A percentile compares a stretch with the other conserved stretches of the same genome.
phyloP scores from a whole-genome alignment of 768 basidiomycete species.

The Amanita fuliginea region DNA sequence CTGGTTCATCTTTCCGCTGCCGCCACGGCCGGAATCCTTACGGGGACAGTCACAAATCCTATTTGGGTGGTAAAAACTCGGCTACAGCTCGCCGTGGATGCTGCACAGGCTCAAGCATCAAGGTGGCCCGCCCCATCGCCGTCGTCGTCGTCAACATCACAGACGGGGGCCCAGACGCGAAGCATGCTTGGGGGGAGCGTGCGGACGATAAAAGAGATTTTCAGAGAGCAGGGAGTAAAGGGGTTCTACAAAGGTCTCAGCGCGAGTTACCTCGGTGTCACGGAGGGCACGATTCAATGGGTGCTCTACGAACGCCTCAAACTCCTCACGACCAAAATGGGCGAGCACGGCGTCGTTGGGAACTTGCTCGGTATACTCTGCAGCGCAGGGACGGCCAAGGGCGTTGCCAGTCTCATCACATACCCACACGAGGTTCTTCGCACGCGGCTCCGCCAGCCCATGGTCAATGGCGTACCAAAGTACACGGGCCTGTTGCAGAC shows the following conservation, averaged over 20 bases:
- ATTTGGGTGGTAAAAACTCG: constrained; percentile 99
- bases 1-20: constrained; percentile 82
- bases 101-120: background rate
- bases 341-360: constrained; percentile 42
- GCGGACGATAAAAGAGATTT: constrained; percentile 59
- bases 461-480: too few relatives aligned
- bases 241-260: constrained; percentile 95
- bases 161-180: constrained; percentile 10
- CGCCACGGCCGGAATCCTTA: constrained; percentile 75
- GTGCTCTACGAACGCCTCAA: constrained; percentile 92
- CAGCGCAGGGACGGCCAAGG: constrained; percentile 89
- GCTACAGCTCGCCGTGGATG: constrained; percentile 51
- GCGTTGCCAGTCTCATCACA: constrained; percentile 87
- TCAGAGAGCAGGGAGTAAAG: constrained; percentile 67
- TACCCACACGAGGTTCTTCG: constrained; percentile 97
- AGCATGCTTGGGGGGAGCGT: constrained; percentile 41
- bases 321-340: constrained; percentile 39
- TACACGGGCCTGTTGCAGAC: too few relatives aligned
- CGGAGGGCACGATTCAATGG: constrained; percentile 97
- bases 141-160: constrained; percentile 7
- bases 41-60: constrained; percentile 89
- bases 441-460: constrained; percentile 26
- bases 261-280: constrained; percentile 91
- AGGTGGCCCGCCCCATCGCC: background rate
- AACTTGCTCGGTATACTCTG: constrained; percentile 81